phyloP scores from a whole-genome alignment of 139 green algal genomes.

The Picochlorum sp. region DNA sequence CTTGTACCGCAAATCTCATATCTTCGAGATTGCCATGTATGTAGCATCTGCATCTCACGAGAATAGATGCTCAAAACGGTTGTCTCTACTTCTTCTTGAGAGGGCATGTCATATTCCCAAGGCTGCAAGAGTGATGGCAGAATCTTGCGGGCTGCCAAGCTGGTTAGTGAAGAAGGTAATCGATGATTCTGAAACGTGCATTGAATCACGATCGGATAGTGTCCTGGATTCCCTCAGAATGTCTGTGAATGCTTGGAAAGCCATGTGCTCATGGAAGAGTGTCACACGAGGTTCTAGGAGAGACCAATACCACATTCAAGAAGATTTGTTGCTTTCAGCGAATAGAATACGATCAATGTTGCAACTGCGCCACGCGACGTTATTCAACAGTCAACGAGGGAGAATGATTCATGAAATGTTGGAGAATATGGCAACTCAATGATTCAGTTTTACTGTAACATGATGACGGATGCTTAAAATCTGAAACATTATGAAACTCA shows the following conservation, averaged over 20 bases:
- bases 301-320: neutral
- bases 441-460: no score
- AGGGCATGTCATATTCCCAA: constrained; percentile 15
- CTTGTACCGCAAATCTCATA: constrained; percentile 22
- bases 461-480: no score
- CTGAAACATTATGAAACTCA: no score
- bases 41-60: constrained; percentile 21
- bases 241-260: neutral
- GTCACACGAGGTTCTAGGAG: neutral
- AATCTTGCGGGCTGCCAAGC: constrained; percentile 13
- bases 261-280: neutral
- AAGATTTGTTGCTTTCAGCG: neutral
- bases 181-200: neutral
- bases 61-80: neutral
- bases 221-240: neutral
- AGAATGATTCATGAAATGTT: no score
- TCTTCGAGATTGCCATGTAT: constrained; percentile 43
- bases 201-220: neutral
- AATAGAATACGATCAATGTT: no score
- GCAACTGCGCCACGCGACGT: no score
- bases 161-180: constrained; percentile 13
- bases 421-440: no score
- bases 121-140: constrained; percentile 20
- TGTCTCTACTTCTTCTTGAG: constrained; percentile 25
- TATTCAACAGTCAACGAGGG: no score